phyloP scores from a whole-genome alignment of 768 basidiomycete species.

The Xanthoconium purpureum region DNA sequence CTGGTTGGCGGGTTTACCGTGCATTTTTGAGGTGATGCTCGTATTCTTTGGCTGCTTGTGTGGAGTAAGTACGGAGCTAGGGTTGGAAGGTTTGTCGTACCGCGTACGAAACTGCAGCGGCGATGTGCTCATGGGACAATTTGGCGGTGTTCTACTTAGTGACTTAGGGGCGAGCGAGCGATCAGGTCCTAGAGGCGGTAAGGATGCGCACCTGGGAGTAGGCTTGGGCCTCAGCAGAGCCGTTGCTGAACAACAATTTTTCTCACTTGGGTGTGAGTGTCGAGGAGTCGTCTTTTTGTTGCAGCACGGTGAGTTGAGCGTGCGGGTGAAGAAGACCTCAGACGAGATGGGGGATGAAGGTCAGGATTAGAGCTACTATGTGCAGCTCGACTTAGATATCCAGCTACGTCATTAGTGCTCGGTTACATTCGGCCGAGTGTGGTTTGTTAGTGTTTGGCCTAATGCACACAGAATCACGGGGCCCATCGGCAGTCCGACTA shows the following conservation, averaged over 20 bases:
- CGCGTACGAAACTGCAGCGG: slow-evolving; percentile 30
- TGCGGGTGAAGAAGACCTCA: no score
- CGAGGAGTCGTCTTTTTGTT: no score
- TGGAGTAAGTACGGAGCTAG: neutral
- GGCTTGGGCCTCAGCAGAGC: slow-evolving; percentile 27
- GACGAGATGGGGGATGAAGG: no score
- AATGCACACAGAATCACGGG: no score
- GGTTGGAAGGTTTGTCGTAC: neutral
- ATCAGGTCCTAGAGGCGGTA: neutral
- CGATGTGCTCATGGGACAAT: slow-evolving; percentile 27
- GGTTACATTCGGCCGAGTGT: no score
- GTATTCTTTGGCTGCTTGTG: slow-evolving; percentile 31
- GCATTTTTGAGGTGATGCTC: slow-evolving; percentile 16
- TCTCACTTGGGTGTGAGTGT: no score
- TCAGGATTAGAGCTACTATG: no score
- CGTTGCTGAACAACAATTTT: slow-evolving; percentile 23
- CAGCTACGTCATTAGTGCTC: no score
- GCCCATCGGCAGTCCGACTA: no score
- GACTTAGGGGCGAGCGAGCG: slow-evolving; percentile 11
- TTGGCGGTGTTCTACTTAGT: slow-evolving; percentile 16
- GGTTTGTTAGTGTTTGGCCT: no score
- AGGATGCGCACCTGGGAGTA: slow-evolving; percentile 9
- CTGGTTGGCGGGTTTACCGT: slow-evolving; percentile 25
- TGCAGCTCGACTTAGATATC: no score
- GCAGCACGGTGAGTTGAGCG: no score